Base-by-base conservation (phyloP, 108 stramenopile genomes). In the Seminavis robusta region DNA sequence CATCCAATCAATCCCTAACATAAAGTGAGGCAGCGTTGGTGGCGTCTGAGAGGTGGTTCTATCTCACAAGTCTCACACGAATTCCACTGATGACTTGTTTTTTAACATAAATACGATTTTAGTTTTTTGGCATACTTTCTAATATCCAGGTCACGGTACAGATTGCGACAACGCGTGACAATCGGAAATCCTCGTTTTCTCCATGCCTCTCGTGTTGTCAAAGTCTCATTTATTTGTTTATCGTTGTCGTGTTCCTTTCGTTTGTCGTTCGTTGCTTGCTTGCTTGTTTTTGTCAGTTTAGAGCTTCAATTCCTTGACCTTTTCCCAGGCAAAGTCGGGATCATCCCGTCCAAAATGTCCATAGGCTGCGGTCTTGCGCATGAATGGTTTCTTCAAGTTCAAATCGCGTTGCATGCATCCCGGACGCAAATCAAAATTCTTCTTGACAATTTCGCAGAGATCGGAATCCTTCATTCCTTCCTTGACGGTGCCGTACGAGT, bases 321-420 rank as follows among this genome's bases (percentile, higher is more conserved):
- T 76, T 61, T 98, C 97, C 97, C 97, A 98, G 44, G 92, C 95
- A 60, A 98, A 98, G 65, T 95, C 95, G 31, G 95, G 77, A 62
- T 98, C 97, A 19, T 92, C 83, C 31, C 97, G 95, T 42, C 97
- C 97, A 73, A 98, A 98, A 72, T 98, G 95, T 42, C 97, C 94
- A 67, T 96, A 98, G 28, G 97, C 94, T 31, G 97, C 94, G 16
- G 97, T 98, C 79, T 97, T 96, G 70, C 92, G 90, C 87, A 98
- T 89, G 31, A 96, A 65, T 30, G 97, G 94, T 26, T 87, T 81
- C 16, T 83, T 84, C 59, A 98, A 75, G 56, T 95, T 73, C 47
- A 98, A 71, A 70, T 98, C 97, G 47, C 94, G 94, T 41, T 96
- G 84, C 60, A 98, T 96, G 61, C 90, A 91, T 23, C 97, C 95